phyloP scores from a whole-genome alignment of 768 basidiomycete genomes.

The Suillus paluster region DNA sequence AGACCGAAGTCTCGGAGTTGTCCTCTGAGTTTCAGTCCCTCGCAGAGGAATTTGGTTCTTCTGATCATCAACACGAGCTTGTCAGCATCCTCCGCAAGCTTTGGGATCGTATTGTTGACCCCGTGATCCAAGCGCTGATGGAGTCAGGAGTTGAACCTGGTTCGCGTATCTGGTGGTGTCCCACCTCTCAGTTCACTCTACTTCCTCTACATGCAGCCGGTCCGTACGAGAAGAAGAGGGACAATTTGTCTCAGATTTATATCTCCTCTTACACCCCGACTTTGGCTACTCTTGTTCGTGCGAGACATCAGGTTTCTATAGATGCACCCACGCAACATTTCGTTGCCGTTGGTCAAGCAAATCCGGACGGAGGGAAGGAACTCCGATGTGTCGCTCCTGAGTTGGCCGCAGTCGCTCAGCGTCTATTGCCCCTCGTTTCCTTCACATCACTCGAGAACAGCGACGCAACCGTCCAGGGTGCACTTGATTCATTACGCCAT shows the following conservation, averaged over 20 bases:
- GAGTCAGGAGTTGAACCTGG: conserved; percentile 13
- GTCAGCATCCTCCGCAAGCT: conserved; percentile 20
- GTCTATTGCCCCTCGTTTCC: conserved; percentile 12
- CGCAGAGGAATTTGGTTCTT: background rate
- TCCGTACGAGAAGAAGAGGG: conserved; percentile 19
- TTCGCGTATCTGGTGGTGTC: conserved; percentile 38
- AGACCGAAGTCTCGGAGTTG: background rate
- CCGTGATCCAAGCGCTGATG: conserved; percentile 20
- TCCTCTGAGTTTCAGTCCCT: conserved; percentile 3
- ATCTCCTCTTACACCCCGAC: conserved; percentile 41
- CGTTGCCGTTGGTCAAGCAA: conserved; percentile 25
- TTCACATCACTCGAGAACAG: conserved; percentile 16
- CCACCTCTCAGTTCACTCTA: conserved; percentile 31
- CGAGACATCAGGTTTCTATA: conserved; percentile 11
- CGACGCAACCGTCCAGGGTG: conserved; percentile 17
- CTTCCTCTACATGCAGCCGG: conserved; percentile 40
- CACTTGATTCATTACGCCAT: conserved; percentile 15
- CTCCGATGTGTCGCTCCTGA: conserved; percentile 21
- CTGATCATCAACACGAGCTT: background rate
- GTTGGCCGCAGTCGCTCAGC: conserved; percentile 13
- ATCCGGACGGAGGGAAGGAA: background rate
- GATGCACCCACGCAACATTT: background rate
- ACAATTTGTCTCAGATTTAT: conserved; percentile 21
- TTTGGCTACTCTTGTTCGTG: conserved; percentile 27
- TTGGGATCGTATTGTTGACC: conserved; percentile 31